phyloP scores from a whole-genome alignment of 345 rosid species.

The Rhodamnia argentea region DNA sequence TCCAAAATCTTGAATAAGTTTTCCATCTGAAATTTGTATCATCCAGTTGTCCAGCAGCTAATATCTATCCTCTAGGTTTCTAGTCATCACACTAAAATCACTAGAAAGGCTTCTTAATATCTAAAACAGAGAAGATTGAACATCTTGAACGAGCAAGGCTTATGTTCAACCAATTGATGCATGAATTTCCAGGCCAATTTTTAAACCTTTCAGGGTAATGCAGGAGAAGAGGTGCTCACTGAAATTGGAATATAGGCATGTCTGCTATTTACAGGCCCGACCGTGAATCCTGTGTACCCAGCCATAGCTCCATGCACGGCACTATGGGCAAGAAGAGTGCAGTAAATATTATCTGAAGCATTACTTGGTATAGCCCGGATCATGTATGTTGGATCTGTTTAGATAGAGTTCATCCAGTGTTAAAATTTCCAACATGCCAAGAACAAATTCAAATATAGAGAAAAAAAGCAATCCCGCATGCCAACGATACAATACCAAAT shows the following conservation, averaged over 20 bases:
- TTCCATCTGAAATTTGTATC: background rate
- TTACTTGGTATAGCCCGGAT: constrained; percentile 90
- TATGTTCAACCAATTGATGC: background rate
- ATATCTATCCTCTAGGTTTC: background rate
- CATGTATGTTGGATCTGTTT: constrained; percentile 91
- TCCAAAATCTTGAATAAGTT: background rate
- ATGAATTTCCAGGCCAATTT: background rate
- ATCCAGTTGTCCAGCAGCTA: background rate
- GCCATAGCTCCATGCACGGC: constrained; percentile 99
- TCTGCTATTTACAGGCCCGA: constrained; percentile 87
- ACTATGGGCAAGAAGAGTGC: constrained; percentile 96
- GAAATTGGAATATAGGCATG: constrained; percentile 86
- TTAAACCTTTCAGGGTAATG: background rate
- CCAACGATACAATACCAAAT: background rate
- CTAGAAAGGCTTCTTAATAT: background rate
- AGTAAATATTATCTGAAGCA: constrained; percentile 89
- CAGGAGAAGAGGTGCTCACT: constrained; percentile 27
- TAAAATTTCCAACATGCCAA: background rate
- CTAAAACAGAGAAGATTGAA: background rate
- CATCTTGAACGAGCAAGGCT: background rate
- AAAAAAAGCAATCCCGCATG: background rate
- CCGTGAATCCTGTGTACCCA: constrained; percentile 92
- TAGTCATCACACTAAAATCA: background rate
- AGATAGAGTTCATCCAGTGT: background rate
- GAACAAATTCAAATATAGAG: background rate